Evolutionary conservation across 2,329 filamentous ascomycete species (phyloP), one percentile per base, ranked within the genome.

Genomic region (Nakataea oryzae): DNA sequence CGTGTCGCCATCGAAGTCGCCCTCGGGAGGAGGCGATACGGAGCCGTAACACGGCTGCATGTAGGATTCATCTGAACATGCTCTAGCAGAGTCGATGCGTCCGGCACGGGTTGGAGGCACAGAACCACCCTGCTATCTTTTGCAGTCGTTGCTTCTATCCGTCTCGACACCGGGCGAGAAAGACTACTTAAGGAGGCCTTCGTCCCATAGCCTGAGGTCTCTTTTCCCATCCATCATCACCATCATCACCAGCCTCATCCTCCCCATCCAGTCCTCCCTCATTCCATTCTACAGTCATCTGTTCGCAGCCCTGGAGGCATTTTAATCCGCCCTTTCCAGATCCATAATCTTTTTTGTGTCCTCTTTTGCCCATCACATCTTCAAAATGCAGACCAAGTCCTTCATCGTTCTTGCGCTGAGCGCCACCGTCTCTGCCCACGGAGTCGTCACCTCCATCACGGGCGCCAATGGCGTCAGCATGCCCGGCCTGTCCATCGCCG

Each of bases 401-500:
- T 21, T 50, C 28, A 55, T 60, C 47, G n/a, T 55, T 9, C 41
- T 60, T 32, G 78, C 81, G 68, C 70, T 80, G 63, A 70, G 81
- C 66, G 73, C 78, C n/a, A 27, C 41, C 54, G 59, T 47, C 30
- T 79, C 80, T 58, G 82, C 81, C 62, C 84, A 87, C 73, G 84
- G 84, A 71, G 75, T 86, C 61, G 75, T 86, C 69, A 79, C 80
- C 67, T 72, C 77, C 50, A 76, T 86, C 65, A 72, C 78, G 66
- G 85, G 85, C 61, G 82, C 84, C 66, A 87, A 87, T 68, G 81
- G 81, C 65, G 84, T 87, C 57, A 78, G 70, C 65, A 86, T 87
- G 84, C 82, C 84, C 50, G 84, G 81, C 71, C 79, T 87, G 57
- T 80, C 81, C 34, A 30, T 88, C 66, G 76, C 78, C 57, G 86